Conservation (phyloP, 345 rosid genomes). For the Euphorbia tirucalli region DNA sequence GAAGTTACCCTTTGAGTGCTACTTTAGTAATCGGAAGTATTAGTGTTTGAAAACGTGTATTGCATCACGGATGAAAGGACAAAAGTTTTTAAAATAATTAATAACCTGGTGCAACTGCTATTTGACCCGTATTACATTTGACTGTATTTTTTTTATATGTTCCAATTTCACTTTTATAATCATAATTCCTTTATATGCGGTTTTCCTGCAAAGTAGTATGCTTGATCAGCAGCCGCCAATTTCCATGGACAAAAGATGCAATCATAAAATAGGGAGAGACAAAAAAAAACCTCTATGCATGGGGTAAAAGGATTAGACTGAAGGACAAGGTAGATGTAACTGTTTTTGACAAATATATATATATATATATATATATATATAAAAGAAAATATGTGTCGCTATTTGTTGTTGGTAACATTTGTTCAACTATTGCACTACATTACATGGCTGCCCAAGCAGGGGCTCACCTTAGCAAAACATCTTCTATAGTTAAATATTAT, state of each 20-base stretch:
- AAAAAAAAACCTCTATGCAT: not conserved
- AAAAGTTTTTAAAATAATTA: not conserved
- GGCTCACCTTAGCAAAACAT: no score
- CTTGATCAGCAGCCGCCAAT: not conserved
- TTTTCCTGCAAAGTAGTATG: not conserved
- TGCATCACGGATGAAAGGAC: not conserved
- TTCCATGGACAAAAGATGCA: not conserved
- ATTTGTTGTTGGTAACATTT: not conserved
- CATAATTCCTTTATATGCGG: not conserved
- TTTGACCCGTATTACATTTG: not conserved
- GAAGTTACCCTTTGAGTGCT: not conserved
- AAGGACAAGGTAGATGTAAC: not conserved
- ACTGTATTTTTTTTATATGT: not conserved
- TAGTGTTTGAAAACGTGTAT: not conserved
- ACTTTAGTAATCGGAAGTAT: not conserved
- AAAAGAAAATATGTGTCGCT: not conserved
- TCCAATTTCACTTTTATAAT: not conserved
- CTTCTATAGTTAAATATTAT: no score
- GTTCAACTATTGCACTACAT: no score
- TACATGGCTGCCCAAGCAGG: no score
- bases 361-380: no score
- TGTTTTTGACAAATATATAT: not conserved
- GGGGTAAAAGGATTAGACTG: not conserved
- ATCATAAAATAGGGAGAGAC: not conserved
- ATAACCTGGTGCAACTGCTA: not conserved